Evolutionary conservation across 768 basidiomycete species (phyloP), one percentile per base, ranked within the genome.

Genomic region (Multifurca ochricompacta): DNA sequence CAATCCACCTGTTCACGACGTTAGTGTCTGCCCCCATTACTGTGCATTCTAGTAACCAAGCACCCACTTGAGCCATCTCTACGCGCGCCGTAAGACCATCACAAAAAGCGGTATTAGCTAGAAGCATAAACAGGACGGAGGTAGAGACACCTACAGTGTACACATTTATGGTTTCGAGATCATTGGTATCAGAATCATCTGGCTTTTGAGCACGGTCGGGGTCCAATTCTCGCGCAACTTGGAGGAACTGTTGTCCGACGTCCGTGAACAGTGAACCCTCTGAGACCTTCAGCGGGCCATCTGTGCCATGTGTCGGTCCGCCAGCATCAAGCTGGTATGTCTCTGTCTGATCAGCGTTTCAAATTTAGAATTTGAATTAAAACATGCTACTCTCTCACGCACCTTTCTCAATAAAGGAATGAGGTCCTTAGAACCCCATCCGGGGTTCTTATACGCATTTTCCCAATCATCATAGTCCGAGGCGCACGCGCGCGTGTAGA

Each of bases 391-490:
- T n/a, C 10, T 3, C 3, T 16, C 14, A 47, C 48, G 7, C 52
- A 78, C 84, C 74, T 83, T 83, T 58, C 70, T 76, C 28, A 82
- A 58, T 11, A 83, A 66, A 0, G 83, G 82, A 28, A 85, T 74
- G 5, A 86, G 62, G 25, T 78, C 69, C 44, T 72, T 68, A 0
- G 79, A 77, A 4, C 80, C 71, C 84, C 84, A 86, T 1, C 82
- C 83, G 1, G 74, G 66, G 62, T 84, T 83, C 4, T 70, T 71
- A 23, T 77, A 65, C 2, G 70, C 63, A 2, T 39, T 58, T 58
- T 77, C 75, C 83, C 83, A 85, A 45, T 79, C 78, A 58, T 86
- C 80, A 44, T 78, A 83, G 62, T 86, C 84, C 0, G 81, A 83
- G 2, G 79, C 77, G 7, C 78, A 66, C 13, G 80, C 76, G 21